Evolutionary conservation across 2,329 filamentous ascomycete genomes (phyloP).

Genomic region (Scopulariopsis brevicaulis): DNA sequence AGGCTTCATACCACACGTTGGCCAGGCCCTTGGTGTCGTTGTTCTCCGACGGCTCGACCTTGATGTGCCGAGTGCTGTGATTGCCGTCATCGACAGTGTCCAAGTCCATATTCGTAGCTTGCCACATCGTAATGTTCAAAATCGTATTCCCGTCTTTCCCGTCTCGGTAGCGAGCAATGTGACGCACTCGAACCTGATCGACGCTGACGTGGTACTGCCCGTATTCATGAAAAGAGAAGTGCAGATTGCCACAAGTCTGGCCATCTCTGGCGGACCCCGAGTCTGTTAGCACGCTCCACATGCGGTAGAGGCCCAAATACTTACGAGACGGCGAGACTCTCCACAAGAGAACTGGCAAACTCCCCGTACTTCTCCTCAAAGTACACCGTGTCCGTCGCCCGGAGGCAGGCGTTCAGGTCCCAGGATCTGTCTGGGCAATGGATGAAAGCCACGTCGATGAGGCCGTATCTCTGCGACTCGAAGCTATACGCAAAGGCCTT

Average conservation of each 20-base stretch:
- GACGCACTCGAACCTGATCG: not conserved
- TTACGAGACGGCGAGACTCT: not conserved
- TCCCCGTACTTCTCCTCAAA: not conserved
- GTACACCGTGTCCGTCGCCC: slow-evolving; percentile 2
- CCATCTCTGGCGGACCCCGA: not conserved
- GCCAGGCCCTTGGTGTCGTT: not conserved
- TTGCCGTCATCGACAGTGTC: not conserved
- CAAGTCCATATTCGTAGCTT: not conserved
- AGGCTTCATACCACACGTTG: slow-evolving; percentile 4
- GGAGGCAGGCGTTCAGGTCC: slow-evolving; percentile 15
- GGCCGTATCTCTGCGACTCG: slow-evolving; percentile 9
- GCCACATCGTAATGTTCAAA: slow-evolving; percentile 1
- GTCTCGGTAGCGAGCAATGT: slow-evolving; percentile 1
- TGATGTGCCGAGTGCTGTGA: not conserved
- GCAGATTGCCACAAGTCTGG: not conserved
- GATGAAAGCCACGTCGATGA: slow-evolving; percentile 11
- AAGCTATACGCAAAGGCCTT: slow-evolving; percentile 12
- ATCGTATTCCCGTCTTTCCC: not conserved
- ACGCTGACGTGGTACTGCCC: not conserved
- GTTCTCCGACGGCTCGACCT: not conserved
- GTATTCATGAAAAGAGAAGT: not conserved
- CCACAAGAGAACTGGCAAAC: not conserved
- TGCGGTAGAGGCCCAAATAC: not conserved
- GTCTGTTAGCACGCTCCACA: not conserved
- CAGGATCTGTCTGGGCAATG: slow-evolving; percentile 19